These are phyloP conservation scores for Austroboletus novae-zelandiae DNA, from an alignment of 1,284 basidiomycete species.

Conservation along the genomic window DNA sequence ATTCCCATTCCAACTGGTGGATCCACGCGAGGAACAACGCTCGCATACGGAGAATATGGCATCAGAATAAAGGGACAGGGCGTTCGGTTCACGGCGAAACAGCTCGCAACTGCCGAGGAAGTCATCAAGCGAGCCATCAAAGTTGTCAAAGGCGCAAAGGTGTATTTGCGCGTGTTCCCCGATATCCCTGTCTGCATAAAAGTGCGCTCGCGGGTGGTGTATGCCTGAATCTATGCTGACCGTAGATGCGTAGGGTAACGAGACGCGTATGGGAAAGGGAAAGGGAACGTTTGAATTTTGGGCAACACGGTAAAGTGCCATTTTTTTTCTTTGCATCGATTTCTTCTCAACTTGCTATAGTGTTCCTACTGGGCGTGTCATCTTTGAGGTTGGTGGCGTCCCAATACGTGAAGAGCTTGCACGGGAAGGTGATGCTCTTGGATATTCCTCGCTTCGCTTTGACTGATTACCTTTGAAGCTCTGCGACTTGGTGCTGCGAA, in stretches of 20 bases:
- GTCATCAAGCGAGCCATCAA: constrained; percentile 92
- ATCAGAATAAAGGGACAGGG: constrained; percentile 85
- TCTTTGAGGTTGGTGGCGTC: constrained; percentile 92
- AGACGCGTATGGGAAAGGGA: constrained; percentile 99
- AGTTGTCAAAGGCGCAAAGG: constrained; percentile 85
- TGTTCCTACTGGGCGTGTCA: constrained; percentile 87
- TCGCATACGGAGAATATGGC: constrained; percentile 91
- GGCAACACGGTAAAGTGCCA: constrained; percentile 77
- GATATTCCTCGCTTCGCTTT: neutral
- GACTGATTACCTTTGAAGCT: constrained; percentile 46
- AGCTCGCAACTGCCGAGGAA: constrained; percentile 84
- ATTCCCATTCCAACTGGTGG: constrained; percentile 85
- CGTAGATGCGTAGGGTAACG: constrained; percentile 72
- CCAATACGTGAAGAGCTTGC: constrained; percentile 93
- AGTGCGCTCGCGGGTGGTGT: constrained; percentile 41
- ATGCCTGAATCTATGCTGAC: constrained; percentile 2
- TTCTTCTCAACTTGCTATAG: constrained; percentile 38
- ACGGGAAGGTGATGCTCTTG: constrained; percentile 64
- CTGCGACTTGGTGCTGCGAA: constrained; percentile 89
- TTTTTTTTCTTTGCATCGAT: neutral
- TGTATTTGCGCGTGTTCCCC: constrained; percentile 91
- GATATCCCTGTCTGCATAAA: constrained; percentile 98
- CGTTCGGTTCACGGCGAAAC: constrained; percentile 86
- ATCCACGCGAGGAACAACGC: constrained; percentile 90
- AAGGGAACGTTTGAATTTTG: constrained; percentile 98